Conservation (phyloP, 176 grass and related monocot genomes). For the Hordeum vulgare region MorexV3_pseudomolecules_assembly NC_058522.1:584804245-584804744, state of each 20-base stretch:
- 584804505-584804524: slow-evolving; percentile 36
- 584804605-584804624: background rate
- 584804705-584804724: slow-evolving; percentile 47
- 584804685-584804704: slow-evolving; percentile 20
- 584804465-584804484: slow-evolving; percentile 36
- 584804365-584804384: slow-evolving; percentile 15
- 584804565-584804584: slow-evolving; percentile 26
- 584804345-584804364: slow-evolving; percentile 13
- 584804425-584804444: background rate
- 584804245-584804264: slow-evolving; percentile 26
- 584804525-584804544: slow-evolving; percentile 33
- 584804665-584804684: background rate
- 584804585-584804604: slow-evolving; percentile 45
- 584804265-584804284: slow-evolving; percentile 57
- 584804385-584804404: slow-evolving; percentile 26
- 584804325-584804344: slow-evolving; percentile 44
- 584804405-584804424: background rate
- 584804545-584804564: background rate
- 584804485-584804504: slow-evolving; percentile 45
- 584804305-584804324: slow-evolving; percentile 31
- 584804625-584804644: slow-evolving; percentile 26
- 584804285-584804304: background rate
- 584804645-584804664: slow-evolving; percentile 19
- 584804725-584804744: slow-evolving; percentile 45
- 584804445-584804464: slow-evolving; percentile 32